These are phyloP conservation scores for Penicillium canescens DNA, from an alignment of 495 filamentous ascomycete species.

Conservation along the genomic window DNA sequence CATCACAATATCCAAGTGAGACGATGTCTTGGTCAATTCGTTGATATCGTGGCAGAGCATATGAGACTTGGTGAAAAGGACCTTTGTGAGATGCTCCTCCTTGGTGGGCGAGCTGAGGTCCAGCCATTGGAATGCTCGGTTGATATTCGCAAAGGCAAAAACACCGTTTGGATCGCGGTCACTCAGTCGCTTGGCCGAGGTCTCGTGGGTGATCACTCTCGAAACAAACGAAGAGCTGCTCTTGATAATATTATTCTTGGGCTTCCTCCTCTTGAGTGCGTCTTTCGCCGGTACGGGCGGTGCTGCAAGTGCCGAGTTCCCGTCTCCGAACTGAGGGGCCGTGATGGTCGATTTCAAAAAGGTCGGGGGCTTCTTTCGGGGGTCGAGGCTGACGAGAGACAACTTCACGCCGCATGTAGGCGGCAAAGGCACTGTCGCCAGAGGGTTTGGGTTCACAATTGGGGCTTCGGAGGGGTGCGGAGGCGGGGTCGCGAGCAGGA, in stretches of 20 bases:
- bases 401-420: constrained; percentile 86
- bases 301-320: constrained; percentile 69
- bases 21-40: constrained; percentile 69
- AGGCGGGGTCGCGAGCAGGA: constrained; percentile 90
- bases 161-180: constrained; percentile 78
- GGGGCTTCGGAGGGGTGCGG: constrained; percentile 93
- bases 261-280: constrained; percentile 76
- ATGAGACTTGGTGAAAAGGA: constrained; percentile 94
- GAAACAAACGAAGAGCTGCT: constrained; percentile 98
- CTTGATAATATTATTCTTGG: constrained; percentile 96
- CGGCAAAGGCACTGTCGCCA: constrained; percentile 77
- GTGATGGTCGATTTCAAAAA: constrained; percentile 39
- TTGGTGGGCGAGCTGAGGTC: constrained; percentile 60
- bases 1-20: constrained; percentile 88
- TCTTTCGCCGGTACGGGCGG: constrained; percentile 62
- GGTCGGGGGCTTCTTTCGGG: constrained; percentile 56
- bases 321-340: constrained; percentile 82
- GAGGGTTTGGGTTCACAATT: constrained; percentile 80
- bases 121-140: constrained; percentile 87
- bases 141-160: constrained; percentile 92
- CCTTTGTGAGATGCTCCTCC: constrained; percentile 88
- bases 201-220: constrained; percentile 88
- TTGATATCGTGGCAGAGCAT: constrained; percentile 96
- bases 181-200: constrained; percentile 69
- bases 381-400: constrained; percentile 69